phyloP scores from a whole-genome alignment of 176 grass and related monocot genomes.

The Rhynchospora pubera region DNA sequence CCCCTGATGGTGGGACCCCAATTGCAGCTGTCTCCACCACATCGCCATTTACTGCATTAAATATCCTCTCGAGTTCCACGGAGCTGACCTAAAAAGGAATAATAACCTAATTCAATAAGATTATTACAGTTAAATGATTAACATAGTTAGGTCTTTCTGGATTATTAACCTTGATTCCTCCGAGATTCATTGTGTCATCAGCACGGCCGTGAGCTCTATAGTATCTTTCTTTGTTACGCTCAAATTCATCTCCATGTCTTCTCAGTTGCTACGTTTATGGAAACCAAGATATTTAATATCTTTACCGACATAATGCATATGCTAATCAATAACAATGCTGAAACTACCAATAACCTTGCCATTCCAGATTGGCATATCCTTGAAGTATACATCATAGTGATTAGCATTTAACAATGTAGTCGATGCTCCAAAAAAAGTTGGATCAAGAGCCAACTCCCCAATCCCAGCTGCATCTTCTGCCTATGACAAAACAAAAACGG shows the following conservation, averaged over 20 bases:
- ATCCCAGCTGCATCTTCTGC: constrained; percentile 48
- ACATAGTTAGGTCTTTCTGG: background rate
- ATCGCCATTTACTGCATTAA: constrained; percentile 52
- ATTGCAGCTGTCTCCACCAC: constrained; percentile 89
- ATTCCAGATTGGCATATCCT: constrained; percentile 71
- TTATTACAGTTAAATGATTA: background rate
- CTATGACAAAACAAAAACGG: constrained; percentile 24
- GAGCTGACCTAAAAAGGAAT: constrained; percentile 67
- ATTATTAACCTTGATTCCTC: constrained; percentile 82
- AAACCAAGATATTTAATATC: constrained; percentile 20
- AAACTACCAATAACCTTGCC: constrained; percentile 39
- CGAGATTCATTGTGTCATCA: constrained; percentile 98
- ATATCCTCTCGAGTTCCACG: constrained; percentile 84
- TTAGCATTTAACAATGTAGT: constrained; percentile 75
- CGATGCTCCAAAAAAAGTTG: constrained; percentile 81
- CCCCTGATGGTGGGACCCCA: constrained; percentile 69
- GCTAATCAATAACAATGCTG: background rate
- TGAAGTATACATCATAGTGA: constrained; percentile 84
- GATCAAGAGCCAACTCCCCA: constrained; percentile 85
- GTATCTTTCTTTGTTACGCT: constrained; percentile 50
- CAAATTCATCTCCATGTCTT: constrained; percentile 96
- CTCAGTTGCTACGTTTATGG: constrained; percentile 48
- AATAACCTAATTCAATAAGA: background rate
- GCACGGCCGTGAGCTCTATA: constrained; percentile 82
- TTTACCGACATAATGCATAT: background rate